These are phyloP conservation scores for Solanum chilense DNA, from an alignment of 257 asterid species.

Conservation along the genomic window DNA sequence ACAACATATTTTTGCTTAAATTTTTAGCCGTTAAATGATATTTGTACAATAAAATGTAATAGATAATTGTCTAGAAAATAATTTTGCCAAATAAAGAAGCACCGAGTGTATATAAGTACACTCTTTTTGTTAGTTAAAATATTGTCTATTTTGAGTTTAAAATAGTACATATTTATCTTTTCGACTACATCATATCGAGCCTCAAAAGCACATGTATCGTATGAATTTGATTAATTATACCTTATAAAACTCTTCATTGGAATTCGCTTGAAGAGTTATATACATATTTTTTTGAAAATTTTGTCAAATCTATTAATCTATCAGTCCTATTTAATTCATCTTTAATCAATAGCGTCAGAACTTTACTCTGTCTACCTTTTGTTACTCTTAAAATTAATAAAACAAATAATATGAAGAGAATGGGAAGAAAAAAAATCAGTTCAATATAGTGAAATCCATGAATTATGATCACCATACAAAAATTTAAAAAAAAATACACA, in stretches of 20 bases:
- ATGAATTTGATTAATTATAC: background rate
- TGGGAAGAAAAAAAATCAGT: background rate
- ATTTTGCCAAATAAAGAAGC: background rate
- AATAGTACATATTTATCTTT: background rate
- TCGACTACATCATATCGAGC: background rate
- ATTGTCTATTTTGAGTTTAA: background rate
- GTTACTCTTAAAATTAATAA: background rate
- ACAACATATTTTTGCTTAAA: background rate
- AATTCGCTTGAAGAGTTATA: background rate
- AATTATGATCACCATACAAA: background rate
- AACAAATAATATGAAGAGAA: background rate
- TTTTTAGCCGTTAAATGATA: background rate
- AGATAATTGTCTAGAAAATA: background rate
- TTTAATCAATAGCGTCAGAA: background rate
- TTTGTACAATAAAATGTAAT: background rate
- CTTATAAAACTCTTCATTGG: background rate
- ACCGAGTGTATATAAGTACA: background rate
- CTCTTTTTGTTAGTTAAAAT: background rate
- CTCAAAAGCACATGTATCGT: fast-evolving
- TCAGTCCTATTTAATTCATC: background rate
- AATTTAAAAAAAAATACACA: background rate
- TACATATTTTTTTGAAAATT: background rate
- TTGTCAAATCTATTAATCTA: background rate
- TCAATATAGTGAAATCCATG: background rate
- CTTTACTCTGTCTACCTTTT: background rate